phyloP scores from a whole-genome alignment of 352 stramenopile species.

The Phytophthora sansomeana region DNA sequence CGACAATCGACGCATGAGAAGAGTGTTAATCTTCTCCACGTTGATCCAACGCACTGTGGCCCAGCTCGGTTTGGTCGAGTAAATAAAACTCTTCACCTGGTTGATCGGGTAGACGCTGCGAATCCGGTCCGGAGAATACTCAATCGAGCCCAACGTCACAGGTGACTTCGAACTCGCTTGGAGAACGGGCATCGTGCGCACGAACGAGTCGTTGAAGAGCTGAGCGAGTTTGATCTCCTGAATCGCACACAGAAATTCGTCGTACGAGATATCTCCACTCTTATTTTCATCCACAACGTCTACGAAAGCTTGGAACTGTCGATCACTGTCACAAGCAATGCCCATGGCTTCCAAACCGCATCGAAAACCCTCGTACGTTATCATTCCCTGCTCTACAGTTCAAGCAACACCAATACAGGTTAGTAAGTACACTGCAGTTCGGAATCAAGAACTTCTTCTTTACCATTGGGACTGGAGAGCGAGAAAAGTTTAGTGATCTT shows the following conservation, averaged over 20 bases:
- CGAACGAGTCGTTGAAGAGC: constrained; percentile 72
- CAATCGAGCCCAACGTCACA: constrained; percentile 58
- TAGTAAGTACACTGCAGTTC: background rate
- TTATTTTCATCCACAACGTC: constrained; percentile 79
- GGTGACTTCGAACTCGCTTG: constrained; percentile 15
- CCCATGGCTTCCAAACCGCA: constrained; percentile 74
- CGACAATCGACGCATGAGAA: constrained; percentile 69
- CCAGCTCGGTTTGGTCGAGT: constrained; percentile 77
- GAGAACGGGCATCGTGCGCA: constrained; percentile 44
- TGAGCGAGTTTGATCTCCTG: constrained; percentile 90
- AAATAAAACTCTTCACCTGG: constrained; percentile 80
- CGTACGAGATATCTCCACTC: constrained; percentile 81
- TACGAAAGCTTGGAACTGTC: constrained; percentile 74
- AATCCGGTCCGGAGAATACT: constrained; percentile 79
- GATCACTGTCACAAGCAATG: constrained; percentile 67
- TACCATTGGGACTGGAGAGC: constrained; percentile 60
- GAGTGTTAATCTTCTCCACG: constrained; percentile 60
- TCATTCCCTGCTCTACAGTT: constrained; percentile 49
- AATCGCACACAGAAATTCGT: constrained; percentile 84
- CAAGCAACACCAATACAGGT: background rate
- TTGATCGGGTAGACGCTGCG: constrained; percentile 69
- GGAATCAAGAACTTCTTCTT: background rate
- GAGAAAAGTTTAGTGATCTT: constrained; percentile 60
- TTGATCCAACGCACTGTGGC: constrained; percentile 83
- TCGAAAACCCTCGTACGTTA: constrained; percentile 77